Base-by-base conservation (phyloP, 257 asterid species). In the Paulownia fortunei region DNA sequence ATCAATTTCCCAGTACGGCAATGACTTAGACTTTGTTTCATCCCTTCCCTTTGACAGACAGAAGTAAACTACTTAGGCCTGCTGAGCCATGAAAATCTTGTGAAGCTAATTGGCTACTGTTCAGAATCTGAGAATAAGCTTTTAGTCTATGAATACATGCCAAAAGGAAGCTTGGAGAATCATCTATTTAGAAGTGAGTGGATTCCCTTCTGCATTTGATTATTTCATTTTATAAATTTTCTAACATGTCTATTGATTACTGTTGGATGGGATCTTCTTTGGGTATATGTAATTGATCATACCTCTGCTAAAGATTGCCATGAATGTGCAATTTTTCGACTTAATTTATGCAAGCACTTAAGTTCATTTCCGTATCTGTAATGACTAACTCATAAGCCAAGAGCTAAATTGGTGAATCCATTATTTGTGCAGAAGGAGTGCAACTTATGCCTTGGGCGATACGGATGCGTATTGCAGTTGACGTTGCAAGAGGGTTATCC, bases 131-230 rank as follows among this genome's bases (percentile, higher is more conserved):
- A 82, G 52, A 70, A 84, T 66, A 82, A 75, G 85, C 88, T 84
- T 64, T 37, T 86, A 0, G 90, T 86, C 4, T 86, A 86, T 16
- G 90, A 86, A 52, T 86, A 78, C 75, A 86, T 86, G 90, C 86
- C 90, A 0, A 86, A 79, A 76, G 90, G 88, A 21, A 76, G 90
- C 85, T 82, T 86, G 77, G 90, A 86, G 77, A 86, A 84, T 70
- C 90, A 86, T 71, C 73, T 86, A 5, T 86, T 86, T 24, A 79
- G 85, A 66, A 86, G 88, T 86, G 80, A 82, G 83, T 62, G 2
- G 3, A 34, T 63, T 32, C n/a, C 5, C n/a, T 67, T 61, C 19
- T 64, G 36, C 36, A 58, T 24, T 24, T 24, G n/a, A 52, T 1
- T 19, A 49, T 16, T 49, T 49, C 21, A n/a, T n/a, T n/a, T n/a